phyloP scores from a whole-genome alignment of 805 yeast genomes.

The Saccharomycopsis sp. region DNA sequence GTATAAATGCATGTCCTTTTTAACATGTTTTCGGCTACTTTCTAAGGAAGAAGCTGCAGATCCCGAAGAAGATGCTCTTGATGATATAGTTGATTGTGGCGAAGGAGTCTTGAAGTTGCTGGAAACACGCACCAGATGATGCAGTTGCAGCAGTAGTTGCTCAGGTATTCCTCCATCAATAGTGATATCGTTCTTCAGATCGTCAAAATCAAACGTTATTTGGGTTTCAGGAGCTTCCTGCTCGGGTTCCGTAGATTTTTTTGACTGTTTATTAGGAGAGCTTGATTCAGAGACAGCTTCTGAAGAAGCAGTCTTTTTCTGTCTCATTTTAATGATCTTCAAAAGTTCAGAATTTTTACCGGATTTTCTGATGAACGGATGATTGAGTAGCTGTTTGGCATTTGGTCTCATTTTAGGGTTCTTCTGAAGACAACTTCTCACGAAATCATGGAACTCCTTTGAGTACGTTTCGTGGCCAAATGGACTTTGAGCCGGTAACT shows the following conservation, averaged over 20 bases:
- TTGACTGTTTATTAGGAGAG: not conserved
- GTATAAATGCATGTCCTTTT: not conserved
- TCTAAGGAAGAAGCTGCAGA: not conserved
- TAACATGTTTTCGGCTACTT: not conserved
- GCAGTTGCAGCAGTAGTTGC: not conserved
- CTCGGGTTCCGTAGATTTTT: slow-evolving; percentile 8
- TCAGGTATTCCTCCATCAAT: not conserved
- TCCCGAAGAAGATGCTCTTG: not conserved
- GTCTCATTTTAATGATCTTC: slow-evolving; percentile 37
- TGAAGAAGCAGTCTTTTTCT: slow-evolving; percentile 20
- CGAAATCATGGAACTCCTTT: slow-evolving; percentile 60
- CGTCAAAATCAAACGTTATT: slow-evolving; percentile 21
- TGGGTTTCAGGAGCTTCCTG: slow-evolving; percentile 5
- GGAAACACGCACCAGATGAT: not conserved
- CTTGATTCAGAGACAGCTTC: slow-evolving; percentile 24
- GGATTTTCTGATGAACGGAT: slow-evolving; percentile 47
- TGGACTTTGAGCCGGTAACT: slow-evolving; percentile 27
- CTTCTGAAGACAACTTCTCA: slow-evolving; percentile 60
- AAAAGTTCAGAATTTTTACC: slow-evolving; percentile 32
- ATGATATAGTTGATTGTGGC: not conserved
- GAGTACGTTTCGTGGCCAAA: slow-evolving; percentile 28
- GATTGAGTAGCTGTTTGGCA: slow-evolving; percentile 55
- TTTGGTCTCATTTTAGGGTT: slow-evolving; percentile 62
- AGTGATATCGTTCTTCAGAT: slow-evolving; percentile 7
- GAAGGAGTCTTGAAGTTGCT: not conserved